Base-by-base conservation (phyloP, 1,139 yeast species). In the Geotrichum carabidarum region DNA sequence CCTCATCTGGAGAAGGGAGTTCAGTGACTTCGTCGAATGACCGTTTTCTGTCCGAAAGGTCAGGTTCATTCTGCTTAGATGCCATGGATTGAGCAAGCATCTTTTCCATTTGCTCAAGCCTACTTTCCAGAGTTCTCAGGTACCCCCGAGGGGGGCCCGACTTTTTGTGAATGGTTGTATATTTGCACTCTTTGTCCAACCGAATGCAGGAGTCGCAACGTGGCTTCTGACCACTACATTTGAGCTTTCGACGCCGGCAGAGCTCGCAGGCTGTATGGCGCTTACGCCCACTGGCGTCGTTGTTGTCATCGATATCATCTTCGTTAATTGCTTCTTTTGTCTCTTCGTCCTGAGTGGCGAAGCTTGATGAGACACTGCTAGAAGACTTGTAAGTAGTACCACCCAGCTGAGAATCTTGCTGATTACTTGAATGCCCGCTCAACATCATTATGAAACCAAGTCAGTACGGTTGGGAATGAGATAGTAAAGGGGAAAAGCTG, bases 131-230 rank as follows among this genome's bases (percentile, higher is more conserved):
- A 31, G 58, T 56, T 47, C 64, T 62, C 18, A 68, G 65, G 50
- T 69, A 66, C n/a, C 72, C 71, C 18, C 68, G 61, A 44, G 64
- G 63, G 5, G 71, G 71, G 1, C 72, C 71, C 0, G 70, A 62
- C 51, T 63, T 66, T 38, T 63, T 62, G 14, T 65, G 62, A 8
- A 58, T 49, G 35, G 62, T 65, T 51, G 64, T 60, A 55, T 69
- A 69, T 41, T 60, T 63, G 57, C 72, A 69, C 3, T 53, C 59
- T 41, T 61, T 64, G 36, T 61, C 58, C 27, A 60, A 59, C 27
- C 66, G 61, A 14, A 54, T 41, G 52, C 72, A 69, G 17, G 68
- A 62, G 14, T 63, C 57, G 57, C 72, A 69, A 9, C 59, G 43
- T 2, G 72, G 72, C 32, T 62, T 60, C 7, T 44, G 55, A 17